Conservation (phyloP, 2,329 filamentous ascomycete genomes). For the Rasamsonia emersonii region DNA sequence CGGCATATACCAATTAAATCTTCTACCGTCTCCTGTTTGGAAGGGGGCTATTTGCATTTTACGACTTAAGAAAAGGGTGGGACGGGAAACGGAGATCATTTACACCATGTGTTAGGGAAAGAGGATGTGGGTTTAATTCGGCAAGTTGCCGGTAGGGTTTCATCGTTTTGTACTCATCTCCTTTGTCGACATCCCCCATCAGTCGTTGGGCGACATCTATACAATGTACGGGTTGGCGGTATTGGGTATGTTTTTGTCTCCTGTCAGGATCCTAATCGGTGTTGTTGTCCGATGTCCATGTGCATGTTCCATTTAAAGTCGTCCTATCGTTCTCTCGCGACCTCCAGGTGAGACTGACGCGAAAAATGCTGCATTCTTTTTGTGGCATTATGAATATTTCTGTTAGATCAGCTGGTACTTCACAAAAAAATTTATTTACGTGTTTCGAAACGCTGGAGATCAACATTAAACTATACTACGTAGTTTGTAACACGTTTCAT, state of each 20-base stretch:
- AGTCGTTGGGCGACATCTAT: slow-evolving; percentile 2
- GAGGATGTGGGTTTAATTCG: too few relatives aligned
- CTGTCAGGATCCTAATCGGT: slow-evolving; percentile 3
- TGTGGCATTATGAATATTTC: too few relatives aligned
- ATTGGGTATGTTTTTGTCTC: slow-evolving; percentile 2
- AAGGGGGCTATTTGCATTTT: background rate
- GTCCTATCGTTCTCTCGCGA: too few relatives aligned
- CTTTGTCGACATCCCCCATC: background rate
- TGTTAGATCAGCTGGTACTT: too few relatives aligned
- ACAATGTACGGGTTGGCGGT: slow-evolving; percentile 3
- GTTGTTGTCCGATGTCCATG: background rate
- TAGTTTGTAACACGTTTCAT: too few relatives aligned
- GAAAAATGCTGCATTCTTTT: too few relatives aligned
- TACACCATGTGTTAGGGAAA: background rate
- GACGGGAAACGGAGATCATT: background rate
- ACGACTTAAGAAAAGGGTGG: background rate
- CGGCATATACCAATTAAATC: background rate
- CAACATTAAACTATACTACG: too few relatives aligned
- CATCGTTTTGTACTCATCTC: slow-evolving; percentile 2
- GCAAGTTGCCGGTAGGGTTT: slow-evolving; percentile 3
- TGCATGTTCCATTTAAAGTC: too few relatives aligned
- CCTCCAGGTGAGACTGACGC: too few relatives aligned
- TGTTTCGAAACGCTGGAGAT: too few relatives aligned
- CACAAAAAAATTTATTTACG: too few relatives aligned
- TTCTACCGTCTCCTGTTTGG: background rate